phyloP scores from a whole-genome alignment of 2,329 filamentous ascomycete species.

The Trichophyton mentagrophytes region DNA sequence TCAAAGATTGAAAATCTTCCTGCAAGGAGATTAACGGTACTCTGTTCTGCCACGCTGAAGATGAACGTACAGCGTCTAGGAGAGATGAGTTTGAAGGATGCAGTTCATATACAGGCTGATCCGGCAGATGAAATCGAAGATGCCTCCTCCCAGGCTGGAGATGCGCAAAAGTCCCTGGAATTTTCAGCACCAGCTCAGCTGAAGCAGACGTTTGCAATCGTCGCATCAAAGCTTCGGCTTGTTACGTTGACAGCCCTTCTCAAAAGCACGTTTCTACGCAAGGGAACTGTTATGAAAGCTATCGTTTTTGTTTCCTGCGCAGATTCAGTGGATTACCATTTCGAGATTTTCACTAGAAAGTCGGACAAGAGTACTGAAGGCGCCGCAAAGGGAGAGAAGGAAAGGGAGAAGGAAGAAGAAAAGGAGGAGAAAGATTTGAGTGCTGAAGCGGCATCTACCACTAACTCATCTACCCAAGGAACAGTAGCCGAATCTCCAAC shows the following conservation, averaged over 20 bases:
- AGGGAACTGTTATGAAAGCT: conserved; percentile 87
- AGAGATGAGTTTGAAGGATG: conserved; percentile 89
- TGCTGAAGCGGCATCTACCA: background rate
- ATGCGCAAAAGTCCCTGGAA: conserved; percentile 38
- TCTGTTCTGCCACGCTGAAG: conserved; percentile 96
- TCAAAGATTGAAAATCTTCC: conserved; percentile 53
- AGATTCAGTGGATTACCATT: conserved; percentile 94
- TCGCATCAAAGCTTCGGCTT: conserved; percentile 77
- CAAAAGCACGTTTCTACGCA: conserved; percentile 75
- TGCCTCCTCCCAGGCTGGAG: conserved; percentile 34
- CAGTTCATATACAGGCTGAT: conserved; percentile 68
- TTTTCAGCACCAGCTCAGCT: conserved; percentile 84
- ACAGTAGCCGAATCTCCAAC: conserved; percentile 50
- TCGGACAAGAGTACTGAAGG: conserved; percentile 7
- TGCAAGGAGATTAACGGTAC: conserved; percentile 65
- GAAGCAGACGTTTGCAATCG: conserved; percentile 79
- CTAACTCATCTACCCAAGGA: conserved; percentile 20
- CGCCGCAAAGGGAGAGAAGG: conserved; percentile 15
- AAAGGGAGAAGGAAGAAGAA: background rate
- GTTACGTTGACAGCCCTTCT: conserved; percentile 76
- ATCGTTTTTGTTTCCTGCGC: conserved; percentile 96
- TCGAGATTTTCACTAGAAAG: conserved; percentile 56
- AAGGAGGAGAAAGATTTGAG: background rate
- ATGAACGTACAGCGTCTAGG: conserved; percentile 90
- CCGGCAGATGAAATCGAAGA: conserved; percentile 41